Conservation (phyloP, 352 stramenopile genomes). For the Globisporangium carolinianum region DNA sequence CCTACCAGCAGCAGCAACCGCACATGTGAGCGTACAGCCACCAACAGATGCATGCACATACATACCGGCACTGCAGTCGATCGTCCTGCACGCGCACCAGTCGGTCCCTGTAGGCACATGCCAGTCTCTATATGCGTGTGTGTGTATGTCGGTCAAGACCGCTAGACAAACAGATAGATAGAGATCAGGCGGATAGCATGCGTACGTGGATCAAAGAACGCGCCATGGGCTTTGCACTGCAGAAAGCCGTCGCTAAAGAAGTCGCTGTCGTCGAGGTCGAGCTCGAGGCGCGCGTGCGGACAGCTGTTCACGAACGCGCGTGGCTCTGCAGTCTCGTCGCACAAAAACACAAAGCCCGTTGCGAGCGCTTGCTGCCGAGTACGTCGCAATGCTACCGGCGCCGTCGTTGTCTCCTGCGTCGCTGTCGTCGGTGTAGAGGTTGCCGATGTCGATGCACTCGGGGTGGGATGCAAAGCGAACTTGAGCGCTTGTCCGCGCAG, state of each 20-base stretch:
- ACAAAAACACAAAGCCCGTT: conserved; percentile 66
- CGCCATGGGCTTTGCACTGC: conserved; percentile 75
- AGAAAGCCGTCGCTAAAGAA: conserved; percentile 78
- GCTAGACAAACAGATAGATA: too few relatives aligned
- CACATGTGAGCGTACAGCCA: not conserved
- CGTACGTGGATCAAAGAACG: conserved; percentile 68
- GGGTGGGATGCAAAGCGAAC: conserved; percentile 18
- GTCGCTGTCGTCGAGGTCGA: conserved; percentile 75
- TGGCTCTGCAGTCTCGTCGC: conserved; percentile 27
- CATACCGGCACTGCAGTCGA: conserved; percentile 28
- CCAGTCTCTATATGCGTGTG: conserved; percentile 26
- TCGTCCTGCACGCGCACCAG: conserved; percentile 16
- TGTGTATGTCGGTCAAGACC: too few relatives aligned
- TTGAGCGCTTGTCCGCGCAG: conserved; percentile 46
- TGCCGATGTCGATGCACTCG: conserved; percentile 1
- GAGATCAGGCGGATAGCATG: not conserved
- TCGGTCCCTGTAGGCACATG: conserved; percentile 54
- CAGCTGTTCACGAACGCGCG: conserved; percentile 63
- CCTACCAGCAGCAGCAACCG: conserved; percentile 12
- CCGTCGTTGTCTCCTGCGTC: too few relatives aligned
- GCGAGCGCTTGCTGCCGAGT: conserved; percentile 18
- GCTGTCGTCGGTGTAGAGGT: too few relatives aligned
- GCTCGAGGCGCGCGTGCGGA: conserved; percentile 60
- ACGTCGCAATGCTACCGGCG: conserved; percentile 6
- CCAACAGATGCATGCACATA: conserved; percentile 6